Conservation (phyloP, 2,329 filamentous ascomycete species). For the Trichoderma aggressivum region DNA sequence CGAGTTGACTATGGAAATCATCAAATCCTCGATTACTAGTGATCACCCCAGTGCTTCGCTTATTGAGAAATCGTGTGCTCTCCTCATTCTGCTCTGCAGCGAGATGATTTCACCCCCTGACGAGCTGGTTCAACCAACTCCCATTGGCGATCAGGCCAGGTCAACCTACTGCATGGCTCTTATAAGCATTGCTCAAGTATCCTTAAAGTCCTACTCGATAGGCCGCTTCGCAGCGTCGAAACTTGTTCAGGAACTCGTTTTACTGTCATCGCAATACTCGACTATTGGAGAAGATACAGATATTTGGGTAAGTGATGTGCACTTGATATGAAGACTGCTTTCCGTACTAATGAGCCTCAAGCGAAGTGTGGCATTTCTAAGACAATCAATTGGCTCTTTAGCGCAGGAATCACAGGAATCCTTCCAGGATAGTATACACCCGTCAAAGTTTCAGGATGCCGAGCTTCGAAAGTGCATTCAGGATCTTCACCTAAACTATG, state of each 20-base stretch:
- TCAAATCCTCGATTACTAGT: constrained; percentile 24
- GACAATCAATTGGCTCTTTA: constrained; percentile 26
- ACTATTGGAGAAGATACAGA: constrained; percentile 37
- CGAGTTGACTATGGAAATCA: constrained; percentile 36
- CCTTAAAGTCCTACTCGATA: constrained; percentile 33
- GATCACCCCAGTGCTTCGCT: constrained; percentile 24
- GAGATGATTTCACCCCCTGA: constrained; percentile 37
- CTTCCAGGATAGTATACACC: constrained; percentile 27
- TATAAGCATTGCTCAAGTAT: constrained; percentile 36
- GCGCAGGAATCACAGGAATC: constrained; percentile 22
- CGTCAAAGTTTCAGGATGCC: constrained; percentile 30
- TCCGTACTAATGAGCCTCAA: constrained; percentile 25
- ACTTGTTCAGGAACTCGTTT: constrained; percentile 41
- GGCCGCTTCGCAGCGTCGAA: constrained; percentile 42
- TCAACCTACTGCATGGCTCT: constrained; percentile 39
- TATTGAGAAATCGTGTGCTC: constrained; percentile 36
- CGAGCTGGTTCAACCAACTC: constrained; percentile 30
- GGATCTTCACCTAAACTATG: constrained; percentile 30
- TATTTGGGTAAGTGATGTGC: constrained; percentile 38
- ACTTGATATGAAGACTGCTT: not conserved
- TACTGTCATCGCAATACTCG: constrained; percentile 33
- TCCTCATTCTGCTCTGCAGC: constrained; percentile 42
- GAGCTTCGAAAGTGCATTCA: constrained; percentile 31
- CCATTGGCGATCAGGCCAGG: constrained; percentile 29
- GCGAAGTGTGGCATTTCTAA: constrained; percentile 31